Base-by-base conservation (phyloP, 352 stramenopile genomes). In the Phytophthora sojae region DNA sequence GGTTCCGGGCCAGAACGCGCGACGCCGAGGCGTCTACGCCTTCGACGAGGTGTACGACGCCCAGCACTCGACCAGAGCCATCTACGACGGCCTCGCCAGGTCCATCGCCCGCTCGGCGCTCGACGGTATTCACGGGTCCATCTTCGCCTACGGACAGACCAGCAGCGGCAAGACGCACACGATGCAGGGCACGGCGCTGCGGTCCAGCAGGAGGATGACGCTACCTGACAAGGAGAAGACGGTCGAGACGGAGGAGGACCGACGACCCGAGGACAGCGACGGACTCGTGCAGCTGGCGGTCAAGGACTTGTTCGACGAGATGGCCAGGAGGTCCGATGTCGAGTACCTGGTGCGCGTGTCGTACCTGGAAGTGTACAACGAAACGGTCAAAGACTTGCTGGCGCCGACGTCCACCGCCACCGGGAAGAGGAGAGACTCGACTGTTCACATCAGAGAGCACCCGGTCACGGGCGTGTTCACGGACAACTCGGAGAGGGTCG, bases 321-420 rank as follows among this genome's bases (percentile, higher is more conserved):
- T 88, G 80, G 69, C 71, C 42, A 73, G 74, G 56, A 72, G 76
- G 17, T 60, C 65, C 0, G 80, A 84, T 55, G 64, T 75, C 15
- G 74, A 97, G 53, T 99, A 97, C 78, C 73, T 98, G 2, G 80
- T 99, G 4, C 77, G 95, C 14, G 93, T 97, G 0, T 98, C 92
- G n/a, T 99, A 99, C 76, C 84, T 99, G 51, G 97, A 99, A 75
- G 98, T 99, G 65, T 99, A 99, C 83, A 99, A 99, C 68, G 97
- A 99, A 76, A 90, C 96, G 35, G 91, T 99, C 4, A 82, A 91
- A 5, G 97, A 99, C 79, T 81, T 99, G 50, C 80, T 99, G 14
- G 57, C 55, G 49, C 58, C 17, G 29, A 14, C 29, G n/a, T 52
- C 64, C 2, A 57, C 67, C 3, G 9, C 57, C 9, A 45, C 44